phyloP scores from a whole-genome alignment of 2,329 filamentous ascomycete species.

The Colletotrichum orbiculare region DNA sequence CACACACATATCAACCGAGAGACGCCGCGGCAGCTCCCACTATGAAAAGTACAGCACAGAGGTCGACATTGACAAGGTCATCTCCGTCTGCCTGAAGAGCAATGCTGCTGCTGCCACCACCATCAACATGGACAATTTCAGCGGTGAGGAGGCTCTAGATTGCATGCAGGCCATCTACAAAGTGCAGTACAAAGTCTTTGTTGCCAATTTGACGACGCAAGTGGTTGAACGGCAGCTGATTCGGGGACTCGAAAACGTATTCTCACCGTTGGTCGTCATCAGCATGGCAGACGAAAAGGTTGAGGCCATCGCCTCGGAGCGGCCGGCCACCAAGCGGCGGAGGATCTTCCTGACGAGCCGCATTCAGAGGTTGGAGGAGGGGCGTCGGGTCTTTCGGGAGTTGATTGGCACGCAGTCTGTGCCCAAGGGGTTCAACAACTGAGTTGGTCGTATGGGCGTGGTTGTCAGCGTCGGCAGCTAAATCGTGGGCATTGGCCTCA shows the following conservation, averaged over 20 bases:
- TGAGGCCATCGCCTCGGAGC: neutral
- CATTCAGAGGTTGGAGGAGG: neutral
- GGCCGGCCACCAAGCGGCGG: neutral
- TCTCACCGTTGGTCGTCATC: slow-evolving; percentile 4
- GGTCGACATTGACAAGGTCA: too few species aligned
- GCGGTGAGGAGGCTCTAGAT: slow-evolving; percentile 48
- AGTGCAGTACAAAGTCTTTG: slow-evolving; percentile 42
- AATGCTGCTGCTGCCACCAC: slow-evolving; percentile 19
- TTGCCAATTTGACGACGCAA: slow-evolving; percentile 39
- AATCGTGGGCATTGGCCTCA: neutral
- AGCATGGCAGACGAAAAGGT: slow-evolving; percentile 7
- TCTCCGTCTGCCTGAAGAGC: neutral
- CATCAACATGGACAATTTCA: slow-evolving; percentile 44
- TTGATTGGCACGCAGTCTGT: slow-evolving; percentile 1
- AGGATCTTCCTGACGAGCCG: neutral
- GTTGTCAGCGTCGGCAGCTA: neutral
- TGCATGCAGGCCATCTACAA: slow-evolving; percentile 55
- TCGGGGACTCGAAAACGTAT: slow-evolving; percentile 3
- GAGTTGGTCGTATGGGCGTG: neutral
- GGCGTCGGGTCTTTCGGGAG: neutral
- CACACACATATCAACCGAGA: too few species aligned
- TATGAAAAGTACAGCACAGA: neutral
- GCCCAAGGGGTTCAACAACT: neutral
- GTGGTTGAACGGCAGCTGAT: slow-evolving; percentile 39
- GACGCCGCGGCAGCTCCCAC: too few species aligned